Conservation (phyloP, 345 rosid species). For the Noccaea caerulescens region DNA sequence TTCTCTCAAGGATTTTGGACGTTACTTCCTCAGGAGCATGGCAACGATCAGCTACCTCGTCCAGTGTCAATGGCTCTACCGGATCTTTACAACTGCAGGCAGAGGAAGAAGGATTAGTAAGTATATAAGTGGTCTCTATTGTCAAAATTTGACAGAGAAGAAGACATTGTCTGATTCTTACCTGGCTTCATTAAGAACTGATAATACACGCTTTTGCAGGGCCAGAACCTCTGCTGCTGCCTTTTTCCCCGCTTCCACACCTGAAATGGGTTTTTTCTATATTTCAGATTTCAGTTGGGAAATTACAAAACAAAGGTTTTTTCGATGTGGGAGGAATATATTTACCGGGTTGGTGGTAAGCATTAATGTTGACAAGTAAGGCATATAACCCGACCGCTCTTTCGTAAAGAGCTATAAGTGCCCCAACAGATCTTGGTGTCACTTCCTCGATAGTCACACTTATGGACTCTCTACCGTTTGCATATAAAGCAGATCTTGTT, state of each 20-base stretch:
- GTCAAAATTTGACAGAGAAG: conserved; percentile 24
- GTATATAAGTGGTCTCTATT: conserved; percentile 20
- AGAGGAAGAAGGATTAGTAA: not conserved
- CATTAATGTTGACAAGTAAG: conserved; percentile 80
- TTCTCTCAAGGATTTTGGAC: conserved; percentile 13
- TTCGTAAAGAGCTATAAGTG: conserved; percentile 90
- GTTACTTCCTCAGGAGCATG: conserved; percentile 80
- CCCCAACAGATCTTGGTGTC: conserved; percentile 91
- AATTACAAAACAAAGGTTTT: conserved; percentile 13
- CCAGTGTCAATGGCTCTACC: conserved; percentile 82
- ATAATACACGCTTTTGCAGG: conserved; percentile 90
- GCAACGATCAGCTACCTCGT: conserved; percentile 88
- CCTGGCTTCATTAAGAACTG: conserved; percentile 96
- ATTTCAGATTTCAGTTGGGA: not conserved
- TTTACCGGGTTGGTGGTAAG: conserved; percentile 96
- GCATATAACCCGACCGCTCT: conserved; percentile 98
- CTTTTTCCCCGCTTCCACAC: conserved; percentile 98
- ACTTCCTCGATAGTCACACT: conserved; percentile 91
- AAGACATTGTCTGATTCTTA: conserved; percentile 35
- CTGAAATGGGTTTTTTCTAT: conserved; percentile 37
- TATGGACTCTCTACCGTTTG: conserved; percentile 85
- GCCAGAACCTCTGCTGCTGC: conserved; percentile 98
- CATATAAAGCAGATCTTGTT: conserved; percentile 94
- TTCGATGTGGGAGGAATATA: conserved; percentile 1
- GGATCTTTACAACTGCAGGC: conserved; percentile 85